Base-by-base conservation (phyloP, 1,139 yeast species). In the Kodamaea derodonti region DNA sequence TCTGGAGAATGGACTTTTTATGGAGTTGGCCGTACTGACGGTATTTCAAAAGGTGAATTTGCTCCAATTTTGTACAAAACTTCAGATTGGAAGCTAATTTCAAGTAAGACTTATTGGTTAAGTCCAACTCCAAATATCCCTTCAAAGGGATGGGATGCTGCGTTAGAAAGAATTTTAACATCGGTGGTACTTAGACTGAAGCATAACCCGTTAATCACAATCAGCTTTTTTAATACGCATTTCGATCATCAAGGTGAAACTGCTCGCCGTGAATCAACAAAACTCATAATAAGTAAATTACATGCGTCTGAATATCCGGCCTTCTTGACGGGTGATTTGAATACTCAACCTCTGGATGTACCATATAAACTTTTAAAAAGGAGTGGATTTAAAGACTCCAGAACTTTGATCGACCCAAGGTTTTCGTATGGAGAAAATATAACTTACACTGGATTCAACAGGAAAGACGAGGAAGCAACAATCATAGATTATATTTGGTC, bases 171-270 rank as follows among this genome's bases (percentile, higher is more conserved):
- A 8, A 48, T 52, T 14, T 52, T 50, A 12, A 47, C 57, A 8
- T 40, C 43, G 44, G 55, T 52, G 22, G 38, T 46, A 2, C 35
- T 46, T 14, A 44, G 41, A 24, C 41, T 39, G 38, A 41, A 30
- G 25, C 27, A 22, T 15, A 42, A 43, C 14, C 49, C 51, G 2
- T 31, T 41, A 27, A 20, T 46, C 16, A 36, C 36, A 10, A 37
- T 62, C 36, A 75, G 75, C 40, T 65, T 75, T 16, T 72, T 72
- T 54, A 74, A 74, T 49, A 78, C 84, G 9, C 84, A 78, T 51
- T 66, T 75, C 48, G 84, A 78, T 47, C 80, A 77, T 42, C 51
- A 57, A 29, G 84, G 84, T 1, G 57, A 45, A 2, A 43, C 41
- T 4, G 79, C 83, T 1, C 53, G 82, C 29, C 50, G 58, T 27